Conservation (phyloP, 306 rosid genomes). For the Castanea mollissima region DNA sequence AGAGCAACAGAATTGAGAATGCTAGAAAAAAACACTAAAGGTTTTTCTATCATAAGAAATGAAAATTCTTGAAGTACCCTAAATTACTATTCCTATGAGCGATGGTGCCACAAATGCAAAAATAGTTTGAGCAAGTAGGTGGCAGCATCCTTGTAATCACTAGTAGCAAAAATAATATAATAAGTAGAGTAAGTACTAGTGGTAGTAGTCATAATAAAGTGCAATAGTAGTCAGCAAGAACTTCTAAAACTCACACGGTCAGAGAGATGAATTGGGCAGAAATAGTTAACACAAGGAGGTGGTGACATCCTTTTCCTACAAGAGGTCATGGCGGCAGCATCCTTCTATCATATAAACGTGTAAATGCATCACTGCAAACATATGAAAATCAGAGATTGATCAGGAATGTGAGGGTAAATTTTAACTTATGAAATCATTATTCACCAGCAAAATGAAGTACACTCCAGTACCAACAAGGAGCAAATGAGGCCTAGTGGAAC, state of each 20-base stretch:
- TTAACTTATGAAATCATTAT: not conserved
- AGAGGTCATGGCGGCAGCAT: slow-evolving; percentile 84
- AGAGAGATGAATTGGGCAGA: slow-evolving; percentile 98
- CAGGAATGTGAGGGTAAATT: not conserved
- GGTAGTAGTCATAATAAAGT: slow-evolving; percentile 9
- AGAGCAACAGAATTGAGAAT: not conserved
- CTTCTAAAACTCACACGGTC: slow-evolving; percentile 64
- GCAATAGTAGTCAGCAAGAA: slow-evolving; percentile 15
- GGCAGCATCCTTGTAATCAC: not conserved
- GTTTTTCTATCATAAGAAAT: not conserved
- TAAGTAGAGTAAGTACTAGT: not conserved
- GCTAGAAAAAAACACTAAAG: not conserved
- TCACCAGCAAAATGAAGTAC: slow-evolving; percentile 43
- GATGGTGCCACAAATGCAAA: not conserved
- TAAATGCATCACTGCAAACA: slow-evolving; percentile 86
- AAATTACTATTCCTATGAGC: not conserved
- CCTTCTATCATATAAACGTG: slow-evolving; percentile 97
- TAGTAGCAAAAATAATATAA: not conserved
- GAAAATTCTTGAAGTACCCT: not conserved
- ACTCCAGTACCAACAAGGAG: slow-evolving; percentile 93
- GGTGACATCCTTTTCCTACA: slow-evolving; percentile 71
- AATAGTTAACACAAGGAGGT: slow-evolving; percentile 92
- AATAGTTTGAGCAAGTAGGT: not conserved
- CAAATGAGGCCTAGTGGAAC: slow-evolving; percentile 87
- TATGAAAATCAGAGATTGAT: slow-evolving; percentile 26